Evolutionary conservation across 257 asterid species (phyloP).

Genomic region (Parsonsia alboflavescens): DNA sequence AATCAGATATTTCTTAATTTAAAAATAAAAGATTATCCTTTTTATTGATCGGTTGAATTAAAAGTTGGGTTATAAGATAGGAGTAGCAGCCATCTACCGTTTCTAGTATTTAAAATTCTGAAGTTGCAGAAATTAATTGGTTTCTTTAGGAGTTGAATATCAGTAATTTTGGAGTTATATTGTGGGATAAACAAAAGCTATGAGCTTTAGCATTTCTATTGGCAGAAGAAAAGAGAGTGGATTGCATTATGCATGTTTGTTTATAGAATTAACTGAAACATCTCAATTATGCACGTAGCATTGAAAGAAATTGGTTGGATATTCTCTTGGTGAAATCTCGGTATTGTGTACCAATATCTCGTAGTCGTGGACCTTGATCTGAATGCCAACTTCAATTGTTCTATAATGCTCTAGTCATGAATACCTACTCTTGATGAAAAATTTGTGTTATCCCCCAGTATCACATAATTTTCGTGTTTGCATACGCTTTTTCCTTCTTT

Average conservation of each 20-base stretch:
- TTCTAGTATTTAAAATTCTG: not conserved
- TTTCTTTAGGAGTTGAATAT: conserved; percentile 1
- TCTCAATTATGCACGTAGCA: not conserved
- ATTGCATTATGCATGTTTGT: not conserved
- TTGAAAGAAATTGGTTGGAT: not conserved
- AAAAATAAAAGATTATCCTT: not conserved
- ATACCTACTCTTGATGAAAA: not conserved
- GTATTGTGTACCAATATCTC: not conserved
- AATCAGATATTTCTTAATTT: not conserved
- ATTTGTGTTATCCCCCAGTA: not conserved
- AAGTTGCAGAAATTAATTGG: not conserved
- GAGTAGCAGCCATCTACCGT: not conserved
- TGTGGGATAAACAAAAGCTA: not conserved
- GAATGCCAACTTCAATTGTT: not conserved
- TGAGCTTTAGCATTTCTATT: not conserved
- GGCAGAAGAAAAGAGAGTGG: not conserved
- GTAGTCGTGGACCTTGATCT: not conserved
- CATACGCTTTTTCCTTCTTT: not conserved
- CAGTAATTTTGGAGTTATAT: not conserved
- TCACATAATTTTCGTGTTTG: not conserved
- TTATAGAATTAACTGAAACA: not conserved
- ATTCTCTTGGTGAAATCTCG: not conserved
- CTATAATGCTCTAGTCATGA: not conserved
- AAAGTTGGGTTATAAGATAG: not conserved
- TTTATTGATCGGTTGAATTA: not conserved